These are phyloP conservation scores for Nemania sp. DNA, from an alignment of 2,329 filamentous ascomycete genomes.

Conservation along the genomic window DNA sequence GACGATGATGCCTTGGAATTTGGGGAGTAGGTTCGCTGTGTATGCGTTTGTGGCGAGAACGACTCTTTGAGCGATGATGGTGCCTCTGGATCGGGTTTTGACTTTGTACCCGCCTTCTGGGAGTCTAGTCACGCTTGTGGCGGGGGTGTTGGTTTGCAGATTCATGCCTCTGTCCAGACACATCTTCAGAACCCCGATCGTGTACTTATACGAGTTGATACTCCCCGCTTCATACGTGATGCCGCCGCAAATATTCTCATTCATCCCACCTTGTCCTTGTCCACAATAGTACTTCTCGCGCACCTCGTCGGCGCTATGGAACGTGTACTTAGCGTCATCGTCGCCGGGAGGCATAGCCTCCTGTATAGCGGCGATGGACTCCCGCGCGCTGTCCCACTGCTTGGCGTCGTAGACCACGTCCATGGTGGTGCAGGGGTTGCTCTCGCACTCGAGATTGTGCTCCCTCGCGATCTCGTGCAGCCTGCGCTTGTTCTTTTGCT, in stretches of 20 bases:
- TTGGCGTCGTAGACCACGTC: slow-evolving; percentile 59
- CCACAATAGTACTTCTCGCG: slow-evolving; percentile 45
- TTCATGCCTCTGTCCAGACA: slow-evolving; percentile 50
- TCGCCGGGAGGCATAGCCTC: slow-evolving; percentile 48
- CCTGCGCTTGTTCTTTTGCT: slow-evolving; percentile 56
- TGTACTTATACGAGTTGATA: slow-evolving; percentile 46
- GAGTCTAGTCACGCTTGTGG: slow-evolving; percentile 31
- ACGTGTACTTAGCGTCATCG: slow-evolving; percentile 47
- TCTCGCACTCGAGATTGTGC: slow-evolving; percentile 55
- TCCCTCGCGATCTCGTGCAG: slow-evolving; percentile 57
- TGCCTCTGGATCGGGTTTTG: slow-evolving; percentile 48
- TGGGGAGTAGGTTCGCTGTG: slow-evolving; percentile 48
- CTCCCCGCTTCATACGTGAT: slow-evolving; percentile 51
- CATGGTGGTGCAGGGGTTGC: slow-evolving; percentile 54
- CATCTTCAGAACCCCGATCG: slow-evolving; percentile 49
- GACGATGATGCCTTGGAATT: slow-evolving; percentile 51
- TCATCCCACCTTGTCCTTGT: slow-evolving; percentile 30
- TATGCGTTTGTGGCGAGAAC: slow-evolving; percentile 59
- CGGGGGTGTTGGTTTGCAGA: slow-evolving; percentile 57
- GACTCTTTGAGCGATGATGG: slow-evolving; percentile 46
- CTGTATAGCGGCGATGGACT: slow-evolving; percentile 50
- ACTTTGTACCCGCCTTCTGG: slow-evolving; percentile 42
- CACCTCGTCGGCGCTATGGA: slow-evolving; percentile 49
- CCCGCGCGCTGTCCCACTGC: slow-evolving; percentile 44
- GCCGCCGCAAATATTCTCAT: slow-evolving; percentile 47